Evolutionary conservation across 208 protist genomes (phyloP), one percentile per base, ranked within the genome.

Genomic region (Trypanosoma vivax): DNA sequence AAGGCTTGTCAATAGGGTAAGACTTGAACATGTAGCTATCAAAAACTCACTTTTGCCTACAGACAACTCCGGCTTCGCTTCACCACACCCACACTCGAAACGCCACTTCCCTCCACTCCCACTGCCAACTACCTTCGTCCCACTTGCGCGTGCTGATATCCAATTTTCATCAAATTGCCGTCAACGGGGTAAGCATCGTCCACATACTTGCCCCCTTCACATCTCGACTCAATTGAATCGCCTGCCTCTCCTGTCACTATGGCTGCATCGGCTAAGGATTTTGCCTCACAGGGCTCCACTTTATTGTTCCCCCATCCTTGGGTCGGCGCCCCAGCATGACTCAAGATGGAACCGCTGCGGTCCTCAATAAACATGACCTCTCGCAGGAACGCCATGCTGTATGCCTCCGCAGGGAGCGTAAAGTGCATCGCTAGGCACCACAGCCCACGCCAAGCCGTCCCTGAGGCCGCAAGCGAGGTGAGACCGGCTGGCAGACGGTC

Each of bases 401-500:
- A 83, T 9, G 69, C 50, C 24, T 65, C 37, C 6, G 55, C 50
- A 4, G 77, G 77, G 25, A 92, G 60, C n/a, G 80, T 88, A 52
- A 83, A 72, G 56, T 88, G 73, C 37, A 92, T 48, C 5, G 65
- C 78, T 14, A 92, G 64, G 48, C 64, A 78, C 19, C 59, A 61
- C 3, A 33, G 28, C 14, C 65, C 29, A 18, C 45, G 6, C 19
- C 29, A 23, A 59, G 51, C 23, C 41, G 50, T 45, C 60, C 63
- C 30, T 62, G 66, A 46, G 46, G 45, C 23, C 0, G 46, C 39
- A 21, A 69, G 21, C 0, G 80, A 64, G 24, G 83, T 45, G 7
- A 83, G 60, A 21, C 84, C 84, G 1, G 65, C 71, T 18, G 84
- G 84, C 7, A 92, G 64, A 19, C 84, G 77, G 7, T 84, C 80